Base-by-base conservation (phyloP, 2,329 filamentous ascomycete genomes). In the Claviceps spartinae region DNA sequence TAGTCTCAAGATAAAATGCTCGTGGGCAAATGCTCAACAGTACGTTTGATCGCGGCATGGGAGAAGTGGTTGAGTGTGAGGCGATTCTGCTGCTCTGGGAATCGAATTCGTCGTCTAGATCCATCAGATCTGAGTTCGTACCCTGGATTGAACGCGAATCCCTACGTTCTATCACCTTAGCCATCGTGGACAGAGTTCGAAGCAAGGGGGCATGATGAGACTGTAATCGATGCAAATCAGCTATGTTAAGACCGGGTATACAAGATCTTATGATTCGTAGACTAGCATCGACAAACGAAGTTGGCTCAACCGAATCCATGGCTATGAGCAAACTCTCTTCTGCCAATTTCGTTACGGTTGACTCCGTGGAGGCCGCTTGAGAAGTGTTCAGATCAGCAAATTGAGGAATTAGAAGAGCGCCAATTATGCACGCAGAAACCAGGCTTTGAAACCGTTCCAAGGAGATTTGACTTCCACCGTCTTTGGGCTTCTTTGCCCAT, bases 91-190 rank as follows among this genome's bases (percentile, higher is more conserved):
- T 81, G 50, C 70, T 70, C 57, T 84, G 79, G 0, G 80, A 81
- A 42, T 79, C 77, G 51, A 84, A 81, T 2, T 78, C 77, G 13
- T 78, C 73, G 59, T 88, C 85, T 5, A 88, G 60, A 52, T 87
- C 82, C 81, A 86, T 84, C 5, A 73, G 62, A 57, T 83, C 79
- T 2, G 68, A 57, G 9, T 72, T 67, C 4, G 70, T 46, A 59
- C 62, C 46, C 68, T 58, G 36, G 59, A 58, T 22, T 54, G 57
- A 2, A 64, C 49, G 58, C 14, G 54, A 34, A 4, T 56, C 54
- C 43, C 54, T 58, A 11, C 56, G 51, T 20, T 62, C 57, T 36
- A 68, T 49, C 11, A 50, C 45, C 8, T 43, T 53, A 52, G 58
- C 73, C 2, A 78, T 53, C 11, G 65, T 69, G 2, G 65, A 60